phyloP scores from a whole-genome alignment of 495 filamentous ascomycete species.

The Penicillium turbatum region DNA sequence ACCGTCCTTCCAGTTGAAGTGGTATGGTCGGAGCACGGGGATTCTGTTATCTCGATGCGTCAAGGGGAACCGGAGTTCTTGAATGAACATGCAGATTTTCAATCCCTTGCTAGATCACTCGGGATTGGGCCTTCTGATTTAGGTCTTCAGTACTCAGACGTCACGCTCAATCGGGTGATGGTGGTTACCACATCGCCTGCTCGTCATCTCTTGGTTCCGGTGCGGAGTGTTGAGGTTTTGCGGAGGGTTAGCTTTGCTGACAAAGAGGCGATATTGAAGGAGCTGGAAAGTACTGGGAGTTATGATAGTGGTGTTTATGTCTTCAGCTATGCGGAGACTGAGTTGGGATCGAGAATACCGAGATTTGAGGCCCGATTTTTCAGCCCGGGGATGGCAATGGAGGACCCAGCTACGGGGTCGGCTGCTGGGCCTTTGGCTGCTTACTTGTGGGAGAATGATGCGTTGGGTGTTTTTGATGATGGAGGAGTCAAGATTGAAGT shows the following conservation, averaged over 20 bases:
- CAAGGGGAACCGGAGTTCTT: slow-evolving; percentile 9
- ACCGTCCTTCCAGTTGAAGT: slow-evolving; percentile 8
- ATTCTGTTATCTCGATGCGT: slow-evolving; percentile 6
- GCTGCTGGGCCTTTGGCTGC: slow-evolving; percentile 4
- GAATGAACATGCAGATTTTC: slow-evolving; percentile 5
- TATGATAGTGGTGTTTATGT: slow-evolving; percentile 14
- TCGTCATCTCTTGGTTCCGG: slow-evolving; percentile 14
- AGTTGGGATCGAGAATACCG: neutral
- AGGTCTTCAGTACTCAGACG: neutral
- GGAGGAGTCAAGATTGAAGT: neutral
- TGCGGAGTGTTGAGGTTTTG: slow-evolving; percentile 5
- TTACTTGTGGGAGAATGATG: slow-evolving; percentile 1
- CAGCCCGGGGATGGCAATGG: slow-evolving; percentile 16
- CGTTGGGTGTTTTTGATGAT: neutral
- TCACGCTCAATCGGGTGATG: neutral
- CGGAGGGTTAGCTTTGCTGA: neutral
- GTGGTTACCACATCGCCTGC: slow-evolving; percentile 18
- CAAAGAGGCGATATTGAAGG: neutral
- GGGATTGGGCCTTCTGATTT: slow-evolving; percentile 3
- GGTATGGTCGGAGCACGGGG: neutral
- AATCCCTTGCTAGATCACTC: slow-evolving; percentile 4
- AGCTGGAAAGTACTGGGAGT: slow-evolving; percentile 8
- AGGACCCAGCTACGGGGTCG: slow-evolving; percentile 10
- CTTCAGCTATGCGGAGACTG: neutral
- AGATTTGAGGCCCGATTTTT: slow-evolving; percentile 13